Evolutionary conservation across 2,329 filamentous ascomycete species (phyloP).

Genomic region (Metarhizium robertsii): DNA sequence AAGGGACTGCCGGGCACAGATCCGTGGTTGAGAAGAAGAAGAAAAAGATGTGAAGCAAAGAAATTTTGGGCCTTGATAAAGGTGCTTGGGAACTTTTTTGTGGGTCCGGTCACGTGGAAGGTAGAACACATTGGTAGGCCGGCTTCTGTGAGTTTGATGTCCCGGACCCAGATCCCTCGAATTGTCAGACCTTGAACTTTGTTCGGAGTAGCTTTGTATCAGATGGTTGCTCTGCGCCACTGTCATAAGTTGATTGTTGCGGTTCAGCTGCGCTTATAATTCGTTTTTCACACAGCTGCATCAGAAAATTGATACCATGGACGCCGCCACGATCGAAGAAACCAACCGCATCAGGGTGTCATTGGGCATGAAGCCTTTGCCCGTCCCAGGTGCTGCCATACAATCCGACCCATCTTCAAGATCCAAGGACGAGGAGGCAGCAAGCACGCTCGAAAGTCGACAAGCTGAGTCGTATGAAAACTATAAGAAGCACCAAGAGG

Average conservation of each 20-base stretch:
- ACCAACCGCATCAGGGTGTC: conserved; percentile 85
- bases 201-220: not conserved
- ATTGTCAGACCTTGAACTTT: not conserved
- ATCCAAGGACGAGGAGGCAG: conserved; percentile 54
- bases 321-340: conserved; percentile 76
- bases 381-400: conserved; percentile 56
- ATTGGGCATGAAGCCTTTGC: conserved; percentile 82
- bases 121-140: not conserved
- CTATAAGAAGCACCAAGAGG: conserved; percentile 54
- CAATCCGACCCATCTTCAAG: conserved; percentile 37
- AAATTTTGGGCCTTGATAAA: conserved; percentile 10
- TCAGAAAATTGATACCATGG: conserved; percentile 29
- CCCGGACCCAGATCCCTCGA: not conserved
- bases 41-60: conserved; percentile 19
- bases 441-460: conserved; percentile 76
- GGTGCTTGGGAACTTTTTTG: conserved; percentile 9
- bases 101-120: conserved; percentile 4
- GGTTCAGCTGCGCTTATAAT: not conserved
- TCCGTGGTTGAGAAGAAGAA: conserved; percentile 46
- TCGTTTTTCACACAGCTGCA: not conserved
- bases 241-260: not conserved
- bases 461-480: conserved; percentile 67
- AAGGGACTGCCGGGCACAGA: conserved; percentile 81
- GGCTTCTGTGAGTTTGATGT: not conserved
- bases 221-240: not conserved